Conservation (phyloP, 2,329 filamentous ascomycete genomes). For the Diaporthe batatas region DNA sequence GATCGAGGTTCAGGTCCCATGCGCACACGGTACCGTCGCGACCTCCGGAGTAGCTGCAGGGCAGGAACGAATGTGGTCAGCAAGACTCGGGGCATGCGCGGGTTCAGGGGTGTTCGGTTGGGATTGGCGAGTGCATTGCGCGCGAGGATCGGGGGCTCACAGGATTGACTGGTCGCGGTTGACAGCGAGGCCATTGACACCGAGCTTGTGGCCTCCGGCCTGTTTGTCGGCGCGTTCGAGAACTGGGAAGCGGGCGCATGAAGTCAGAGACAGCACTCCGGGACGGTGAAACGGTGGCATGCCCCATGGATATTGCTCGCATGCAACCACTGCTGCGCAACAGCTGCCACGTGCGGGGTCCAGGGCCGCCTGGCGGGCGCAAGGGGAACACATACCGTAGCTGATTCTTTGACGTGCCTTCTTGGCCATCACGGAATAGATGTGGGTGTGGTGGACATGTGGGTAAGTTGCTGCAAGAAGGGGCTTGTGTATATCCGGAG, state of each 20-base stretch:
- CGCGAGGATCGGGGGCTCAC: conserved; percentile 65
- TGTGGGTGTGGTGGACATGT: conserved; percentile 42
- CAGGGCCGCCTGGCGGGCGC: conserved; percentile 39
- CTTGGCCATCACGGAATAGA: conserved; percentile 66
- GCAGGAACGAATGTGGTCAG: conserved; percentile 46
- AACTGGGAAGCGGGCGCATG: conserved; percentile 55
- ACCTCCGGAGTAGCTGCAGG: conserved; percentile 87
- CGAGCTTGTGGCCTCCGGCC: conserved; percentile 86
- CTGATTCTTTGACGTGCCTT: conserved; percentile 76
- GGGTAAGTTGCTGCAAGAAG: conserved; percentile 30
- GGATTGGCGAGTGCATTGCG: conserved; percentile 21
- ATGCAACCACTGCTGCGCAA: conserved; percentile 24
- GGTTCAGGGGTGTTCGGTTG: neutral
- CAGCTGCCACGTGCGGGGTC: conserved; percentile 46
- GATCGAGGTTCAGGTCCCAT: conserved; percentile 87
- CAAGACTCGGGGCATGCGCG: conserved; percentile 29
- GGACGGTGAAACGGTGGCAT: conserved; percentile 30
- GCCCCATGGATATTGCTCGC: conserved; percentile 24
- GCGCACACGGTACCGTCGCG: conserved; percentile 96
- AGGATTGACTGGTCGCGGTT: conserved; percentile 87
- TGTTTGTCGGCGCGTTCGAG: conserved; percentile 71
- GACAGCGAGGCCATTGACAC: conserved; percentile 93
- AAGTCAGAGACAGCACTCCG: conserved; percentile 42
- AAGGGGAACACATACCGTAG: conserved; percentile 65
- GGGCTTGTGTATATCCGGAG: conserved; percentile 25